Evolutionary conservation across 129 eudicot genomes (phyloP), one percentile per base, ranked within the genome.

Genomic region (Saposhnikovia divaricata): DNA sequence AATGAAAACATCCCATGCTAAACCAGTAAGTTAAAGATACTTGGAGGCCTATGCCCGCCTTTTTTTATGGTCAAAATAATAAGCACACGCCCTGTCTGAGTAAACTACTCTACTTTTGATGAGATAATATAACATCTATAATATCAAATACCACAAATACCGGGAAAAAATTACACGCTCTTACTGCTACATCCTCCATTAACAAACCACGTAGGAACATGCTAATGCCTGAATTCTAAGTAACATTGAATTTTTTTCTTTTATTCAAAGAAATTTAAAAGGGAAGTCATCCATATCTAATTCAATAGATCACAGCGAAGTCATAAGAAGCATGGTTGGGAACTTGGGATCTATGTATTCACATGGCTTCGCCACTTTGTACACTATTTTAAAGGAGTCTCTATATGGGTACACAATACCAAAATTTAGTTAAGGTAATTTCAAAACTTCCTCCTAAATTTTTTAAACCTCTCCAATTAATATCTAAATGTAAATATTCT

Each of bases 1-100:
- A 90, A 89, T 77, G 81, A 88, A 89, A 95, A 90, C 85, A 91
- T 87, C 84, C 81, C 90, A 89, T 92, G 78, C 96, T 91, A 88
- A 93, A 86, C 89, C 89, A 85, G 84, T 89, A 86, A 93, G 91
- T 86, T 81, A 61, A 76, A 77, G 59, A 65, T 79, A 85, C 59
- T 73, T 71, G 70, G 57, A 81, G 69, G 76, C 76, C 61, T 75
- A 70, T 51, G 80, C 85, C 85, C 78, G 53, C 78, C 82, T 80
- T 47, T 40, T 73, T 40, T 73, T 46, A 80, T 6, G 75, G 53
- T 43, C 55, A 28, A 59, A 46, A 81, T 40, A 72, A 57, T 39
- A 72, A 61, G 14, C 28, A 77, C 80, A n/a, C 45, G 43, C 61
- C 18, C 72, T 79, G 75, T 74, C 15, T 11, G 50, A 46, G 71